Evolutionary conservation across 225 moss, liverwort and hornwort species (phyloP).

Genomic region (Marchantia paleacea): DNA sequence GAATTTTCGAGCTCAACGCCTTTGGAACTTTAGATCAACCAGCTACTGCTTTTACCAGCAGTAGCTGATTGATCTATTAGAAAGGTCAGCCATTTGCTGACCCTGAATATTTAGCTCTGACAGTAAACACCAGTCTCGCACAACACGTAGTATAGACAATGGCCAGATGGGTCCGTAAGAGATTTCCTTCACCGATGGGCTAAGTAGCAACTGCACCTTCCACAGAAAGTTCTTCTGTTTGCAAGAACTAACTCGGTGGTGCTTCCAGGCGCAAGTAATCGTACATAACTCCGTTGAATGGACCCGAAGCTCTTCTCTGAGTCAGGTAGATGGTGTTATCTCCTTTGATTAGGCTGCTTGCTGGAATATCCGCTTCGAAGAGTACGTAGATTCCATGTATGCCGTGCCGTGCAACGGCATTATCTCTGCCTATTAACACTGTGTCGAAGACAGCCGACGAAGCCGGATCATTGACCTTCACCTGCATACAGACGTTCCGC

Average conservation of each 20-base stretch:
- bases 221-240: no score
- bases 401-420: slow-evolving; percentile 83
- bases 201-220: no score
- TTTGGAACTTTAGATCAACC: no score
- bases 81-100: no score
- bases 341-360: slow-evolving; percentile 45
- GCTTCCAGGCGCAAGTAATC: slow-evolving; percentile 89
- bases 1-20: no score
- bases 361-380: slow-evolving; percentile 58
- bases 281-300: slow-evolving; percentile 81
- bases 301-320: slow-evolving; percentile 64
- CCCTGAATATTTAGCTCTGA: no score
- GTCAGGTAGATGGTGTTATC: slow-evolving; percentile 64
- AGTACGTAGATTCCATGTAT: slow-evolving; percentile 68
- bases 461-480: slow-evolving; percentile 60
- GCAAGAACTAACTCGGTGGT: slow-evolving; percentile 25
- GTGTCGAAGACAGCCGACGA: slow-evolving; percentile 66
- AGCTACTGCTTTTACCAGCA: no score
- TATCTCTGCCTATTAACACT: slow-evolving; percentile 80
- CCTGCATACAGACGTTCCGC: slow-evolving; percentile 35
- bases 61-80: no score
- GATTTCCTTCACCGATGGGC: no score
- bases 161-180: no score
- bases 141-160: no score
- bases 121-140: no score